A percentile compares a stretch with the other conserved stretches of the same genome.
Conservation (phyloP, 768 basidiomycete genomes). For the Sarcomyxa edulis region DNA sequence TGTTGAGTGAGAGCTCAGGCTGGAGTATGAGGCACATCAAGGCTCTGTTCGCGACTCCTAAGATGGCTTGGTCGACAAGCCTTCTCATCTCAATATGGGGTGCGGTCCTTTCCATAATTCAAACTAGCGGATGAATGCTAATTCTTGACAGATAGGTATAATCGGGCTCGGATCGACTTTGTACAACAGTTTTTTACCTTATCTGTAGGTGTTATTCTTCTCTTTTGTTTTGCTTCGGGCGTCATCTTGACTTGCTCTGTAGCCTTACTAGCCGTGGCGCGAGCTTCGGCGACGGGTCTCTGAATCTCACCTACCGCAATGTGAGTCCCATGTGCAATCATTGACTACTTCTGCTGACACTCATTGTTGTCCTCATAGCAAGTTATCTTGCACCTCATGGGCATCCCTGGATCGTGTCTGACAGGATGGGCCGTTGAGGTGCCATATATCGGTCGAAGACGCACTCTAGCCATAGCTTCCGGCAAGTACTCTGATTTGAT, state of each 20-base stretch:
- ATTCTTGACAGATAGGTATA: constrained; percentile 45
- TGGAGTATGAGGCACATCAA: constrained; percentile 38
- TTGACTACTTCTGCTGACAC: not conserved
- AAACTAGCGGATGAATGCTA: not conserved
- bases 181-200: constrained; percentile 40
- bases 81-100: constrained; percentile 52
- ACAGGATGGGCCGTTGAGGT: constrained; percentile 69
- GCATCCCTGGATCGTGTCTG: constrained; percentile 65
- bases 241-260: not conserved
- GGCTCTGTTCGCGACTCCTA: constrained; percentile 55
- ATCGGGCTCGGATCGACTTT: constrained; percentile 76
- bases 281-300: constrained; percentile 61
- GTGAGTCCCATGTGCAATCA: constrained; percentile 26
- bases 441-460: constrained; percentile 57
- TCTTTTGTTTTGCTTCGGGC: not conserved
- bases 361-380: constrained; percentile 33
- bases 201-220: not conserved
- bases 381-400: constrained; percentile 63
- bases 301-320: constrained; percentile 71
- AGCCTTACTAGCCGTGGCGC: constrained; percentile 62
- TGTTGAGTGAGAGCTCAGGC: constrained; percentile 32
- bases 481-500: constrained; percentile 34
- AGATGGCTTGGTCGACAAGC: constrained; percentile 60
- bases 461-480: constrained; percentile 60
- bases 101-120: constrained; percentile 12